Conservation (phyloP, 306 rosid species). For the Biancaea sappan region DNA sequence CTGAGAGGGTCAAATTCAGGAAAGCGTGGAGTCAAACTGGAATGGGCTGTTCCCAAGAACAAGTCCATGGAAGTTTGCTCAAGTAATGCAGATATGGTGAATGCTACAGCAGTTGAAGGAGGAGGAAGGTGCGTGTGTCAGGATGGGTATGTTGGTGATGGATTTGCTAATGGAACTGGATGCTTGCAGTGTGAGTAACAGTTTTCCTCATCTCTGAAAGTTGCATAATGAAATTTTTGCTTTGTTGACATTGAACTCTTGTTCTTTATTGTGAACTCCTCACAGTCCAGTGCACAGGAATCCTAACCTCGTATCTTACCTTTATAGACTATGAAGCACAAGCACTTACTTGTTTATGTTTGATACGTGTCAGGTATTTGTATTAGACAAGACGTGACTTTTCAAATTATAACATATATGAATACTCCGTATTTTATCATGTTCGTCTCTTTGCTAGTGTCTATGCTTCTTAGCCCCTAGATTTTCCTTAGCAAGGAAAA, state of each 20-base stretch:
- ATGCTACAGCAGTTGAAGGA: constrained; percentile 62
- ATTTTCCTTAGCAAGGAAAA: background rate
- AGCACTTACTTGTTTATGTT: too few relatives aligned
- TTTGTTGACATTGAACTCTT: constrained; percentile 1
- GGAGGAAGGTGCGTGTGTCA: constrained; percentile 75
- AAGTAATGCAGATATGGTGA: constrained; percentile 49
- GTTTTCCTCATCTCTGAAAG: constrained; percentile 6
- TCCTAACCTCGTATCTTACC: too few relatives aligned
- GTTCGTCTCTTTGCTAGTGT: background rate
- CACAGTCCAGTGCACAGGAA: too few relatives aligned
- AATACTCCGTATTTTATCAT: too few relatives aligned
- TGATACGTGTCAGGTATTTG: too few relatives aligned
- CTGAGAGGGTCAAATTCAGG: constrained; percentile 60
- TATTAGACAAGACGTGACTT: background rate
- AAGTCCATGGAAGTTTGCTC: constrained; percentile 58
- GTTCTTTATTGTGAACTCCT: too few relatives aligned
- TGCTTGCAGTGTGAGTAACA: constrained; percentile 69
- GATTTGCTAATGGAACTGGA: constrained; percentile 74
- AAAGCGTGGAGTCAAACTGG: constrained; percentile 83
- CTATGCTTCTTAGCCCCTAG: background rate
- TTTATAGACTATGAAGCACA: too few relatives aligned
- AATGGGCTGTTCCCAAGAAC: constrained; percentile 82
- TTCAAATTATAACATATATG: too few relatives aligned
- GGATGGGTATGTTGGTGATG: constrained; percentile 82
- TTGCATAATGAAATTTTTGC: background rate